Conservation (phyloP, 805 yeast genomes). For the Saccharomycopsis selenospora region DNA sequence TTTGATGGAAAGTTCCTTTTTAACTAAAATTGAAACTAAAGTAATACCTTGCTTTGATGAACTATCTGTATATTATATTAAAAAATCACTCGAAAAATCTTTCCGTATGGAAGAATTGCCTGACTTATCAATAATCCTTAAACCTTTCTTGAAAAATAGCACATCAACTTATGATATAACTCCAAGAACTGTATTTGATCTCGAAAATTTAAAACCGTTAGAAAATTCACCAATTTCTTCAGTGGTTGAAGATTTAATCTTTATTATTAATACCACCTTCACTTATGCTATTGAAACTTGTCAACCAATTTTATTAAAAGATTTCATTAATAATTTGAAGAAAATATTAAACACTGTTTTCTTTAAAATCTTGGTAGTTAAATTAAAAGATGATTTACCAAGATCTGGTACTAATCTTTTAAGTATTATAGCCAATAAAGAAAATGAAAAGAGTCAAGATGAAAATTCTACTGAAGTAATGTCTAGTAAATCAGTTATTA, state of each 20-base stretch:
- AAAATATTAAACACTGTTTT: slow-evolving; percentile 59
- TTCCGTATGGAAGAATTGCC: slow-evolving; percentile 75
- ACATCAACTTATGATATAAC: background rate
- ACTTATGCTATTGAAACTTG: slow-evolving; percentile 68
- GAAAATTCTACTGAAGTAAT: background rate
- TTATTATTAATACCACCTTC: slow-evolving; percentile 62
- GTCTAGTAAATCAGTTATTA: slow-evolving; percentile 9
- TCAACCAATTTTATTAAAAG: slow-evolving; percentile 45
- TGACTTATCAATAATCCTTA: slow-evolving; percentile 34
- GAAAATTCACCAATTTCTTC: slow-evolving; percentile 70
- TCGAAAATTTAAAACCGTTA: slow-evolving; percentile 29
- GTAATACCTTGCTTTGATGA: slow-evolving; percentile 57
- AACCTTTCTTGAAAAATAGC: slow-evolving; percentile 12
- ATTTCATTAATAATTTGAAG: slow-evolving; percentile 47
- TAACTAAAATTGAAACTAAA: slow-evolving; percentile 45
- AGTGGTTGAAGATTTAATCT: slow-evolving; percentile 75
- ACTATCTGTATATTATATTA: slow-evolving; percentile 57
- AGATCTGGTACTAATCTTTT: slow-evolving; percentile 30
- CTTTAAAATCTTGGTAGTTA: slow-evolving; percentile 45
- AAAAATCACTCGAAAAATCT: slow-evolving; percentile 77
- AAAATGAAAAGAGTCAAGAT: slow-evolving; percentile 9
- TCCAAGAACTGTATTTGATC: slow-evolving; percentile 4
- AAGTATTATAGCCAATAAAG: slow-evolving; percentile 18
- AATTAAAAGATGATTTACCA: slow-evolving; percentile 40
- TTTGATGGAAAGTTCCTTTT: slow-evolving; percentile 46